phyloP scores from a whole-genome alignment of 768 basidiomycete species.

The Boletus barrowsii region DNA sequence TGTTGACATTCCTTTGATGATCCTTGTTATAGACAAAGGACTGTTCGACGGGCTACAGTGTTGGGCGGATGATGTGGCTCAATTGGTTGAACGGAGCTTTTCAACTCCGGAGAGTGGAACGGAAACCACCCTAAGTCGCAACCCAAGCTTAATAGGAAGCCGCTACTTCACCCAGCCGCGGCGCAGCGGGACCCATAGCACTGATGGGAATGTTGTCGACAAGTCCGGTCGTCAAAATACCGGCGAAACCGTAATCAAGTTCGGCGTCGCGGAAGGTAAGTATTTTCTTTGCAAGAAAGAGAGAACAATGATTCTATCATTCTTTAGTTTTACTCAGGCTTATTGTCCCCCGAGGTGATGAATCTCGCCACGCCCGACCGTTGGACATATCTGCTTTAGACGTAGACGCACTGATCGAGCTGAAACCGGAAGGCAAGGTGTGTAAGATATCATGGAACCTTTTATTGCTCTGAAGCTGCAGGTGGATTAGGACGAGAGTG shows the following conservation, averaged over 20 bases:
- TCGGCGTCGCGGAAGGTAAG: constrained; percentile 45
- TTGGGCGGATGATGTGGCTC: constrained; percentile 84
- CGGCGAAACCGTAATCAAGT: constrained; percentile 49
- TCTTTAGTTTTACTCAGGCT: constrained; percentile 41
- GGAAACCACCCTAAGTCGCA: constrained; percentile 41
- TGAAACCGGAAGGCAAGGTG: constrained; percentile 73
- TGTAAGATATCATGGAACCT: constrained; percentile 7
- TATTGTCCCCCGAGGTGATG: constrained; percentile 45
- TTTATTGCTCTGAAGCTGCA: constrained; percentile 2
- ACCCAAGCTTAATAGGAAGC: constrained; percentile 74
- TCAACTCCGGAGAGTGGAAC: constrained; percentile 18
- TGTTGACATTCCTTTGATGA: constrained; percentile 59
- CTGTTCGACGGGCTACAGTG: constrained; percentile 77
- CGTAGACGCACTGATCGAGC: constrained; percentile 58
- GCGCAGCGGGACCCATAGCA: constrained; percentile 38
- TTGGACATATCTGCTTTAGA: constrained; percentile 63
- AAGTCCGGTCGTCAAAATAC: constrained; percentile 18
- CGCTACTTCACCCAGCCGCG: constrained; percentile 59
- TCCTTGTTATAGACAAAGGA: constrained; percentile 58
- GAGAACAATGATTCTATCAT: neutral
- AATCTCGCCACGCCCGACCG: constrained; percentile 34
- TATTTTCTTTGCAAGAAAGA: neutral
- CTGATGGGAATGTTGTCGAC: constrained; percentile 38
- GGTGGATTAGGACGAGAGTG: constrained; percentile 59
- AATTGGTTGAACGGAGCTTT: constrained; percentile 53